Base-by-base conservation (phyloP, 2,329 filamentous ascomycete species). In the Talaromyces sp. region DNA sequence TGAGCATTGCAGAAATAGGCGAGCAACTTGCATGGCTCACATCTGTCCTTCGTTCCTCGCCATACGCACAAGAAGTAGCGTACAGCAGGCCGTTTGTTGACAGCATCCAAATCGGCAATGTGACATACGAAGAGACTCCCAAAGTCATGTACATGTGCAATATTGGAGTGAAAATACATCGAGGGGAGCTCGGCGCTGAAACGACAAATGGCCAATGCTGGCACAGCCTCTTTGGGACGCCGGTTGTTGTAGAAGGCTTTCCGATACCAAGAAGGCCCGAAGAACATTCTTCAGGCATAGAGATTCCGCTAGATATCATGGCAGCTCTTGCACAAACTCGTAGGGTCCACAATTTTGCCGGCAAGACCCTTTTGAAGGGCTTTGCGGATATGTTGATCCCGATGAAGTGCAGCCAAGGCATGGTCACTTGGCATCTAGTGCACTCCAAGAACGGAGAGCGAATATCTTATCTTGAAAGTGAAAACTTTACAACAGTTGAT, bases 1-100 rank as follows among this genome's bases (percentile, higher is more conserved):
- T 64, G 51, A 47, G 61, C 33, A 52, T 76, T 17, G 69, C 68
- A n/a, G 74, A 77, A 60, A 61, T 74, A 51, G 74, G 69, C 7
- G 67, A 77, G 62, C 71, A 75, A 59, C 53, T 77, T 44, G 71
- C 71, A 17, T 77, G 75, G 75, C 63, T 77, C 8, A 67, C 65
- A 27, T 67, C 72, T 44, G 69, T 73, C 4, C 63, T 76, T 55
- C 66, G 68, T 13, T 64, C 67, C 3, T 72, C 73, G 0, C 59
- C 67, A 17, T 53, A 58, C 54, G 32, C 61, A 17, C 10, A 19
- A 15, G 63, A 64, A 39, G 47, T 68, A 7, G 51, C 42, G 9
- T 65, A 59, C 22, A 67, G 67, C 52, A 53, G n/a, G 28, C 67
- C 67, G 42, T 53, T n/a, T 33, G 42, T 61, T 36, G 53, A 44